Evolutionary conservation across 257 asterid species (phyloP), one percentile per base, ranked within the genome.

Genomic region (Galeopsis tetrahit): DNA sequence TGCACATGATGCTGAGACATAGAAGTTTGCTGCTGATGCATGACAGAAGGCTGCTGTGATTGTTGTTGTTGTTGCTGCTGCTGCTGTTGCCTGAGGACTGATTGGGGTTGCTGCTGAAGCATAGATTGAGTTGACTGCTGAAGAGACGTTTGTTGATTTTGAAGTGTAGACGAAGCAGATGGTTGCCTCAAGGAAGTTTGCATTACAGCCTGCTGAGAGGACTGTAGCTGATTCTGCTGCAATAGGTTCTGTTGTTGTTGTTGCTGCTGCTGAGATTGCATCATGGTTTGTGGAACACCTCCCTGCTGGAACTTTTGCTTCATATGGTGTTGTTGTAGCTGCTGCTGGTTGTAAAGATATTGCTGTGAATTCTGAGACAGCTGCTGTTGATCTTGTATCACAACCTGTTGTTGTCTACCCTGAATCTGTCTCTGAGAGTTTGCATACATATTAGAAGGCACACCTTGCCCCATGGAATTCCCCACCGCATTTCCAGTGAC

Each of bases 51-150:
- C 72, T 82, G 72, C 65, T 82, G 97, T 1, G 85, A 78, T 40
- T 81, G 85, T 44, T 70, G 97, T 44, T 70, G 97, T 2, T 84
- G 80, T 43, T 79, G 84, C 38, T 69, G 94, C 67, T 83, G 88
- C 69, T 82, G 97, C 66, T 86, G 97, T 57, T 89, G 97, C 82
- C 97, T 83, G 79, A 88, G 85, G 73, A 82, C 94, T 42, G 98
- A 72, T 80, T 92, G 98, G 33, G 96, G 69, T 77, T 86, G 97
- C 80, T 88, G 96, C 84, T 89, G 97, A 80, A 89, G 85, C 82
- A 88, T 77, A 56, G 96, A 80, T 75, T 91, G 99, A 72, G 83
- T 70, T 69, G 90, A 75, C 77, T 86, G 97, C 75, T 84, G 98
- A 68, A 81, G 79, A 75, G 97, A 81, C 51, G 93, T 71, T 80